phyloP scores from a whole-genome alignment of 1,284 basidiomycete species.

The Microbotryum intermedium region DNA sequence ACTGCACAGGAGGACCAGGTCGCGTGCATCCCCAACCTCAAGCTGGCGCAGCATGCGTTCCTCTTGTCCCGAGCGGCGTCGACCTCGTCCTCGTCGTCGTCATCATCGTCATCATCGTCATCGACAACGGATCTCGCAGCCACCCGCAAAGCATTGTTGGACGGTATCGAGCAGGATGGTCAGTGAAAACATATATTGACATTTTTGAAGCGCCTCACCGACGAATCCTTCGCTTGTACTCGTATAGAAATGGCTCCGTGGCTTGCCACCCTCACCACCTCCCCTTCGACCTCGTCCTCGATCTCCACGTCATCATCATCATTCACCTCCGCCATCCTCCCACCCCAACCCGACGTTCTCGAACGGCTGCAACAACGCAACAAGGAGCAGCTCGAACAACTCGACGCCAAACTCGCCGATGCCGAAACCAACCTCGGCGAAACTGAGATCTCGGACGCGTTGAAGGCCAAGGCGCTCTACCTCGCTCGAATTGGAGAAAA shows the following conservation, averaged over 20 bases:
- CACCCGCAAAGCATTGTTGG: constrained; percentile 58
- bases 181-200: constrained; percentile 37
- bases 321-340: not conserved
- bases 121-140: constrained; percentile 50
- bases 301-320: not conserved
- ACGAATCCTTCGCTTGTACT: not conserved
- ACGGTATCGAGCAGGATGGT: constrained; percentile 79
- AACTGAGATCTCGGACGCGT: constrained; percentile 79
- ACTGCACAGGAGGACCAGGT: constrained; percentile 46
- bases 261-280: constrained; percentile 38
- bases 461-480: constrained; percentile 78
- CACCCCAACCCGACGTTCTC: constrained; percentile 46
- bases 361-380: constrained; percentile 66
- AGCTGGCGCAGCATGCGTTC: constrained; percentile 67
- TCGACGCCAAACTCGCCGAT: constrained; percentile 72
- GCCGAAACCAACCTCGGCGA: constrained; percentile 89
- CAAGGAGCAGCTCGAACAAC: constrained; percentile 59
- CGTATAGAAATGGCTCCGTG: constrained; percentile 72
- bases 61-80: constrained; percentile 55
- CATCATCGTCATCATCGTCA: too few species aligned
- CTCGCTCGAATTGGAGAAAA: constrained; percentile 86
- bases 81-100: constrained; percentile 30
- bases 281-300: too few species aligned
- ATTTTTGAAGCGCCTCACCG: not conserved
- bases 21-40: constrained; percentile 75